A percentile compares a stretch with the other conserved stretches of the same genome.
phyloP scores from a whole-genome alignment of 768 basidiomycete species.

The Russula dissimulans region DNA sequence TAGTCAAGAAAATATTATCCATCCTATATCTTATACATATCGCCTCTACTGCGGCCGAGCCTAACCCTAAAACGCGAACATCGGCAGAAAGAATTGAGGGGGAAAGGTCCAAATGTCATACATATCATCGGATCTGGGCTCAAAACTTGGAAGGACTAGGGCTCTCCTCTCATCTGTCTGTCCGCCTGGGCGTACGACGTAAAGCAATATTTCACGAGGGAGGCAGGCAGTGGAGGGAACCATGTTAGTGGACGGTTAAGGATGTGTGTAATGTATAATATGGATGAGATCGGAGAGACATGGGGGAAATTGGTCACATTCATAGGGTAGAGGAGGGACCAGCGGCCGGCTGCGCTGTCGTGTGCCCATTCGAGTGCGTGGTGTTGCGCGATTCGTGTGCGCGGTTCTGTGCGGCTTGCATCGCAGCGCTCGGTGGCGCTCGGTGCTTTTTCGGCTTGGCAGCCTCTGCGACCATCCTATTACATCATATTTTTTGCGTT shows the following conservation, averaged over 20 bases:
- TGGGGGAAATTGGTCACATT: background rate
- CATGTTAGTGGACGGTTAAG: background rate
- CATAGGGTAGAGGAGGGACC: background rate
- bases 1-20: background rate
- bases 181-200: background rate
- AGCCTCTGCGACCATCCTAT: slow-evolving; percentile 80
- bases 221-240: background rate
- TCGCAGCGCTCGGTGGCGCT: slow-evolving; percentile 1
- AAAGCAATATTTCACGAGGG: background rate
- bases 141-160: background rate
- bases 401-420: slow-evolving; percentile 3
- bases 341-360: background rate
- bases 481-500: no score
- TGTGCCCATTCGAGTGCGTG: background rate
- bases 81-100: background rate
- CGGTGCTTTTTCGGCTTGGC: slow-evolving; percentile 51
- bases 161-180: background rate
- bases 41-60: background rate
- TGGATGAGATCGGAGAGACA: background rate
- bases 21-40: background rate
- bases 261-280: no score
- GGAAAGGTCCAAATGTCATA: background rate
- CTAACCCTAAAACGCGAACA: background rate
- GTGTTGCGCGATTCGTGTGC: slow-evolving; percentile 1
- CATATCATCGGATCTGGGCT: background rate